Evolutionary conservation across 139 green algal species (phyloP), one percentile per base, ranked within the genome.

Genomic region (Tetradesmus obliquus): DNA sequence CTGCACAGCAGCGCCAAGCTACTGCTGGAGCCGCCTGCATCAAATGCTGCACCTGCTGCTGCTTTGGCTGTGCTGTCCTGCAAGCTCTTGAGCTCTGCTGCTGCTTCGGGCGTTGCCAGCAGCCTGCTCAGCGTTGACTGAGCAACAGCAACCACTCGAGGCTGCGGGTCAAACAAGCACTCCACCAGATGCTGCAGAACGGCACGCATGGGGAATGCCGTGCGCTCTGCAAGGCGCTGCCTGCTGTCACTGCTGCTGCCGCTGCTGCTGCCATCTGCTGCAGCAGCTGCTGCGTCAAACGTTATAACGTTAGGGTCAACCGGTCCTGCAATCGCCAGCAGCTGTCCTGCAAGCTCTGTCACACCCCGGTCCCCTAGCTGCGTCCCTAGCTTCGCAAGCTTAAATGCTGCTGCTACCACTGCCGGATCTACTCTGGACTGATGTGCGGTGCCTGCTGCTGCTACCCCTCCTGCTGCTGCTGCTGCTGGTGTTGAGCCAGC

Each of bases 311-410:
- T 82, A 55, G 94, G 88, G 45, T 93, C 82, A 57, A 95, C 91
- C 0, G 95, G 95, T 1, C 95, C 95, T 22, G 93, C 74, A 3
- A 94, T 17, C 3, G 95, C 95, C 60, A 97, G 88, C 80, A 97
- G 93, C 88, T 95, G 89, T 2, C 90, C 94, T 51, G 92, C 79
- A 88, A 93, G 17, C 71, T 87, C 92, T 55, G 92, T 89, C 66
- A 97, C 86, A 51, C 88, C 74, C 20, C 55, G 66, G 76, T 96
- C 94, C 0, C 53, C 89, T 51, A 93, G 82, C 24, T 95, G 90
- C 0, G 82, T 72, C n/a, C 86, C 92, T n/a, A 95, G 84, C 82
- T 91, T 76, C 0, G 92, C 95, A 62, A 97, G 90, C 20, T 86
- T 90, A 93, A 94, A 97, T 0, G 91, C 90, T 10, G 94, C 90